Evolutionary conservation across 441 rosid species (phyloP).

Genomic region (Syzygium syzygioides): DNA sequence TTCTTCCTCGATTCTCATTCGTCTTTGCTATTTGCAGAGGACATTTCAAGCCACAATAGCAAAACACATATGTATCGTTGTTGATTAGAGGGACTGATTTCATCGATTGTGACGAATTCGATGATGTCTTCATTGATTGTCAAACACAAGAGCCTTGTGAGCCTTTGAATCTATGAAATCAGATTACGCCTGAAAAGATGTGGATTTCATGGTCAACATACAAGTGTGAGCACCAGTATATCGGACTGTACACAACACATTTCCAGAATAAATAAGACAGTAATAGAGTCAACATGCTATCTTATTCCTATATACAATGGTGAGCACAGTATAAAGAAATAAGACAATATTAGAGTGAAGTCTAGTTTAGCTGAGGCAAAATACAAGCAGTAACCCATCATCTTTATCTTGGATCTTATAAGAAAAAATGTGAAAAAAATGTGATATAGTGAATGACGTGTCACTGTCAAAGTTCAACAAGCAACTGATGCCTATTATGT

Average conservation of each 20-base stretch:
- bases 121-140: no score
- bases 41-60: no score
- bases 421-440: not conserved
- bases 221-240: constrained; percentile 70
- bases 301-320: no score
- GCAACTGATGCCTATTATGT: not conserved
- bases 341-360: not conserved
- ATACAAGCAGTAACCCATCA: no score
- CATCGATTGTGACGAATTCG: no score
- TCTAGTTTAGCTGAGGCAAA: not conserved
- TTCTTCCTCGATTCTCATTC: no score
- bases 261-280: constrained; percentile 66
- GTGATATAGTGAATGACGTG: not conserved
- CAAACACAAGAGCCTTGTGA: constrained; percentile 13
- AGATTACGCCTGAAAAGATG: constrained; percentile 33
- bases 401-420: not conserved
- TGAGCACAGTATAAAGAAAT: no score
- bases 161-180: constrained; percentile 27
- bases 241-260: constrained; percentile 72
- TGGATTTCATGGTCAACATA: constrained; percentile 56
- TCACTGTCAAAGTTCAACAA: not conserved
- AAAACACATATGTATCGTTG: no score
- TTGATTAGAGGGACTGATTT: no score
- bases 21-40: no score
- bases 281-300: no score